These are phyloP conservation scores for Herpotrichia juniperi DNA, from an alignment of 2,329 filamentous ascomycete species.

Conservation along the genomic window DNA sequence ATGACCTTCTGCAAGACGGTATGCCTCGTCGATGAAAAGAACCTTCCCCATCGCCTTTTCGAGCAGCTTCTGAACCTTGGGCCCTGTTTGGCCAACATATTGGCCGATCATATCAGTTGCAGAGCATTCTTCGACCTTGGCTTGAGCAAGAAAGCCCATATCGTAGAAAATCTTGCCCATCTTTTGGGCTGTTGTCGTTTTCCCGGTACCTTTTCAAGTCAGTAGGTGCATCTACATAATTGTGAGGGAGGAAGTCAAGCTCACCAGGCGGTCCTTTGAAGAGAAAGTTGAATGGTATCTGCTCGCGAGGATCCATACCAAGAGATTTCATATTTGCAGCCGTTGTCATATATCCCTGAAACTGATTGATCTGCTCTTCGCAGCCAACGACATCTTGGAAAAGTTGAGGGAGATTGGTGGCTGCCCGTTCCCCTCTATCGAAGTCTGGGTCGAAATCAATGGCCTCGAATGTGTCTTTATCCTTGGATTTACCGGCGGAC, in stretches of 20 bases:
- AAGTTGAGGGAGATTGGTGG: slow-evolving; percentile 57
- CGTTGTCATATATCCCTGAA: slow-evolving; percentile 62
- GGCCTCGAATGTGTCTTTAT: slow-evolving; percentile 46
- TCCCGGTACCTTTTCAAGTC: slow-evolving; percentile 64
- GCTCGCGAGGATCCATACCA: slow-evolving; percentile 61
- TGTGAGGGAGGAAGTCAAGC: slow-evolving; percentile 5
- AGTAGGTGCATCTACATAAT: slow-evolving; percentile 5
- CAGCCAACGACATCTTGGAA: slow-evolving; percentile 67
- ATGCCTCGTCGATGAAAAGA: slow-evolving; percentile 75
- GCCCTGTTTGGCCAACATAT: slow-evolving; percentile 72
- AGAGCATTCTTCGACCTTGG: slow-evolving; percentile 69
- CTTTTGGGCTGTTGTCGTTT: slow-evolving; percentile 74
- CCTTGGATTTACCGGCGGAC: slow-evolving; percentile 28
- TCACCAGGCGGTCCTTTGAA: slow-evolving; percentile 70
- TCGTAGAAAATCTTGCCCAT: slow-evolving; percentile 80
- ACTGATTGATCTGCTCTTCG: slow-evolving; percentile 58
- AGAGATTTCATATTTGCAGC: slow-evolving; percentile 58
- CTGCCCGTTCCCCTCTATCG: slow-evolving; percentile 56
- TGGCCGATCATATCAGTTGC: slow-evolving; percentile 72
- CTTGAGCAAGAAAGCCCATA: slow-evolving; percentile 68
- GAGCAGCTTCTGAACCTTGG: slow-evolving; percentile 66
- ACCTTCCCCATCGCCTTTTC: slow-evolving; percentile 70
- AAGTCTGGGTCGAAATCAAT: slow-evolving; percentile 66
- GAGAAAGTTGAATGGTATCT: slow-evolving; percentile 71
- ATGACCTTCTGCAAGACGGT: slow-evolving; percentile 63